These are phyloP conservation scores for Triadica sebifera DNA, from an alignment of 345 rosid species.

Conservation along the genomic window DNA sequence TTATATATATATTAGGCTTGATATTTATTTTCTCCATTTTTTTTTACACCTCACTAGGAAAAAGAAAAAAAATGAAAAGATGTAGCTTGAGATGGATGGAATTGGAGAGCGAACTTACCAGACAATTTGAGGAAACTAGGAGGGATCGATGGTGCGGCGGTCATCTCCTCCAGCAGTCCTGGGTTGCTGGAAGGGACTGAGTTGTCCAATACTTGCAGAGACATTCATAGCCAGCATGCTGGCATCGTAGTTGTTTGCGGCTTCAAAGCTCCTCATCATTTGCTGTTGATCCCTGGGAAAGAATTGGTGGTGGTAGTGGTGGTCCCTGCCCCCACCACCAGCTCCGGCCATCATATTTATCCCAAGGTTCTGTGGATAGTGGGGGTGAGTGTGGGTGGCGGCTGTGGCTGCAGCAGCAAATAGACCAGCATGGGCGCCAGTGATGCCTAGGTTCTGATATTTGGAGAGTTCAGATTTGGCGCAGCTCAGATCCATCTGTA, in stretches of 20 bases:
- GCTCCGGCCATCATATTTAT: conserved; percentile 52
- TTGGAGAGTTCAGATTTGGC: conserved; percentile 33
- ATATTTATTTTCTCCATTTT: background rate
- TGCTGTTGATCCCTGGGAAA: conserved; percentile 69
- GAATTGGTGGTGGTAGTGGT: conserved; percentile 64
- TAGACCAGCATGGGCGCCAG: conserved; percentile 49
- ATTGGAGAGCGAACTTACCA: background rate
- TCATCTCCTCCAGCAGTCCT: conserved; percentile 76
- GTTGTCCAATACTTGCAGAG: conserved; percentile 60
- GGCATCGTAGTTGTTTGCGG: conserved; percentile 49
- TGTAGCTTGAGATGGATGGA: no score
- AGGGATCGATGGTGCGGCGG: conserved; percentile 76
- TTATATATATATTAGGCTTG: background rate
- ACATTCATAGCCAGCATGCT: conserved; percentile 70
- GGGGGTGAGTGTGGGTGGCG: conserved; percentile 37
- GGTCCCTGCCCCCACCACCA: conserved; percentile 37
- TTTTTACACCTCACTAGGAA: background rate
- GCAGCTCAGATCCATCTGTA: conserved; percentile 33
- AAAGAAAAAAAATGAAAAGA: background rate
- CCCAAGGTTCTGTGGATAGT: conserved; percentile 57
- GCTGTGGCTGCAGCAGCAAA: conserved; percentile 58
- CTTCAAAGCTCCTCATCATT: conserved; percentile 61
- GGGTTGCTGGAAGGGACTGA: conserved; percentile 79
- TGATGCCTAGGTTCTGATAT: conserved; percentile 36
- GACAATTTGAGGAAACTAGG: conserved; percentile 31